Evolutionary conservation across 257 asterid genomes (phyloP), one percentile per base, ranked within the genome.

Genomic region (Mitragyna speciosa): DNA sequence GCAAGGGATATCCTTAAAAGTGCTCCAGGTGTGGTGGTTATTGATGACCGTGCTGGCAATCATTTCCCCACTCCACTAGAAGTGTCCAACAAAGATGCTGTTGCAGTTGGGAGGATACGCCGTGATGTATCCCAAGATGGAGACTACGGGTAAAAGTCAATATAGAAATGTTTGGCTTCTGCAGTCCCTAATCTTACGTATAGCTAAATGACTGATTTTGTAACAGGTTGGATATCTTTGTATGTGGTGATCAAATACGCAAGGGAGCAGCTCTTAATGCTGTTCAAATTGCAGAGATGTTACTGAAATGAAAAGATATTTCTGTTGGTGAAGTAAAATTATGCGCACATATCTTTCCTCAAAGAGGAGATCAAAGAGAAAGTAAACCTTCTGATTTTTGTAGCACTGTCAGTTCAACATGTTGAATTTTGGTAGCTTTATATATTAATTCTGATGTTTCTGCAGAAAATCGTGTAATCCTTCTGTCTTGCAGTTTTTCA

Each of bases 211-310:
- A 14, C 36, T 33, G 12, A 19, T 7, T 76, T 48, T 76, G 20
- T n/a, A 72, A 75, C 85, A 92, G 97, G 89, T 81, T 92, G 94
- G 98, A 94, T 88, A 92, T 92, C 31, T 94, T 94, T 83, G 95
- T 92, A 47, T 94, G 98, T 76, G 98, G 98, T 52, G 98, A 94
- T 83, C 98, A 94, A 92, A 92, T 92, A 86, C 98, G 97, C 84
- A 92, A 94, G 78, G 98, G 97, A 73, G 97, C 97, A 77, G 97
- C 97, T 67, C 98, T 94, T 26, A 94, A 92, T 64, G 97, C 98
- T 12, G 85, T 94, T 80, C 97, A 90, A 85, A 94, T 94, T 79
- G 98, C 97, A 67, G 97, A 92, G 81, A 81, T 91, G 88, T 81
- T 94, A 85, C 93, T 92, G 22, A 89, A 90, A 82, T 69, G 76